Base-by-base conservation (phyloP, 331 rosid genomes). In the Telfairia occidentalis region DNA sequence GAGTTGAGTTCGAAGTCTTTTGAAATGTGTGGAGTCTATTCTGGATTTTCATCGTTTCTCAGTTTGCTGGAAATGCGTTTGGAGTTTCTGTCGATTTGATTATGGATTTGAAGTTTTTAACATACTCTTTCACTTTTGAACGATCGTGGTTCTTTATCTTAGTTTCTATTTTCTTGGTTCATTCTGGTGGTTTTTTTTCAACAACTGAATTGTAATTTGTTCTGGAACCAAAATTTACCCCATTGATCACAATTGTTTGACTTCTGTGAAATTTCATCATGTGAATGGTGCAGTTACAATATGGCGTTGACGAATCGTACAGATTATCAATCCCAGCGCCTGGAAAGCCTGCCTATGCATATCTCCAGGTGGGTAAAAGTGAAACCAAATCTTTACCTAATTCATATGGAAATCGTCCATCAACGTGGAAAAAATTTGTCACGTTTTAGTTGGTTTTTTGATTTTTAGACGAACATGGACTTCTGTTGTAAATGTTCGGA, bases 281-380 rank as follows among this genome's bases (percentile, higher is more conserved):
- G 57, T 63, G 55, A 34, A 34, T 28, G 35, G 35, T 83, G 81
- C 82, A 83, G 82, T 73, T 83, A 38, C 74, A 53, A 43, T 80
- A 81, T 71, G 87, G 84, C 30, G 71, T 74, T 0, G 87, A 83
- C 10, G 87, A 83, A 75, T 81, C 84, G 16, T 81, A 83, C 78
- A 80, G 24, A 61, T 70, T 83, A 50, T 80, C 84, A 7, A 64
- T 83, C 49, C 84, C 84, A 1, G 73, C 43, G 2, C 59, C 87
- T 9, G 76, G 78, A 42, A 74, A 78, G 43, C 48, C 78, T 24
- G 46, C 77, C 43, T 83, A 73, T 58, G 87, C 83, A 16, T 54
- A 40, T 75, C 78, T 83, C 4, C 67, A 83, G 82, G 87, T 83
- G 70, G 59, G 75, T 43, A 50, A 34, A 49, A 70, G 75, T 43